Percentiles rank a stretch among this genome's conserved stretches.
These are phyloP conservation scores for Scedosporium minutisporum DNA, from an alignment of 2,329 filamentous ascomycete genomes.

Conservation along the genomic window DNA sequence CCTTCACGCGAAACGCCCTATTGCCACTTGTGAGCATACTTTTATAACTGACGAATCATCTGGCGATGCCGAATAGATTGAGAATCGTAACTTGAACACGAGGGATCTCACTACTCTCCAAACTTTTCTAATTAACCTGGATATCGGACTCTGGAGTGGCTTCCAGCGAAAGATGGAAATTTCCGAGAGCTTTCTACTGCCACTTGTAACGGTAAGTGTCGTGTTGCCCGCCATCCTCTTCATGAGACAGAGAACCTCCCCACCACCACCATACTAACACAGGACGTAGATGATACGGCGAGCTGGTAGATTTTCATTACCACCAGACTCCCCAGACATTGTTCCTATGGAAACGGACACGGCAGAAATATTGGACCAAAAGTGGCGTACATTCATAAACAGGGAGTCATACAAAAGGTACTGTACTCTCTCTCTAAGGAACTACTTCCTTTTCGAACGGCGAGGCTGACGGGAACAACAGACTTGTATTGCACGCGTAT, in stretches of 20 bases:
- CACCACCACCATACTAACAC: conserved; percentile 11
- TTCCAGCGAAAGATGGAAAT: conserved; percentile 48
- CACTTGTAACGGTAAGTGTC: conserved; percentile 32
- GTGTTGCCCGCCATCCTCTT: conserved; percentile 8
- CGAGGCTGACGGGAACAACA: not conserved
- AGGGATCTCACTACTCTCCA: conserved; percentile 39
- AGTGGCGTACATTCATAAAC: conserved; percentile 57
- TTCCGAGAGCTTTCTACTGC: conserved; percentile 37
- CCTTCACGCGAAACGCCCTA: not conserved
- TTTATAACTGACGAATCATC: not conserved
- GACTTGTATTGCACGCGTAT: conserved; percentile 21
- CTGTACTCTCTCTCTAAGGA: not conserved
- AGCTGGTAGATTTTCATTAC: conserved; percentile 46
- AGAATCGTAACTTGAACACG: conserved; percentile 37
- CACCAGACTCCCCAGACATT: not conserved
- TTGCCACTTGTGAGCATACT: conserved; percentile 4
- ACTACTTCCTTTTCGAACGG: no score
- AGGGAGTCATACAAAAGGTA: conserved; percentile 52
- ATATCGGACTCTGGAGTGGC: conserved; percentile 44
- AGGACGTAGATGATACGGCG: conserved; percentile 39
- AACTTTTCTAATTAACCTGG: conserved; percentile 36
- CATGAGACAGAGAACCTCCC: not conserved
- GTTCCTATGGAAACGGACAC: conserved; percentile 32
- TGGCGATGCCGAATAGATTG: conserved; percentile 26
- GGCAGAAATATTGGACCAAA: conserved; percentile 46